Percentiles rank a stretch among this genome's conserved stretches.
Evolutionary conservation across 176 grass and related monocot species (phyloP).

Genomic region (Elymus sibiricus): DNA sequence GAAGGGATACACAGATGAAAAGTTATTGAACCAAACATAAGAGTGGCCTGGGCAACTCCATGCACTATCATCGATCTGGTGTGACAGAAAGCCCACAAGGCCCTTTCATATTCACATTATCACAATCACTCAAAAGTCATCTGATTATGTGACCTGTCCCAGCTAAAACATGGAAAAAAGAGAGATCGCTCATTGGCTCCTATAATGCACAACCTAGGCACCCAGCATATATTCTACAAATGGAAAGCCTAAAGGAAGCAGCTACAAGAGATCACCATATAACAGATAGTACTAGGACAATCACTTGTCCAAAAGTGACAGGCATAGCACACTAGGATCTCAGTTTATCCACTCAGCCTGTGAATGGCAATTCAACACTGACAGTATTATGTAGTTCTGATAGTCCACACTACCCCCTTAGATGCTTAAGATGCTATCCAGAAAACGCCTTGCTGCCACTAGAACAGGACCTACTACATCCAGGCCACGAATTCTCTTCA

Average conservation of each 20-base stretch:
- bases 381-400: background rate
- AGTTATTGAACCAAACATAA: background rate
- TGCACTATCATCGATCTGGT: background rate
- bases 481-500: background rate
- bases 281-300: background rate
- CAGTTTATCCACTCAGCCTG: background rate
- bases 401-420: background rate
- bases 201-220: background rate
- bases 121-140: constrained; percentile 1
- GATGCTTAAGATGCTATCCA: background rate
- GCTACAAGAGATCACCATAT: background rate
- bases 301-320: background rate
- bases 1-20: background rate
- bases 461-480: background rate
- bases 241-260: background rate
- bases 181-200: background rate
- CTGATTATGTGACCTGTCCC: background rate
- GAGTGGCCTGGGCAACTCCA: background rate
- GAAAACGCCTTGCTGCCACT: background rate
- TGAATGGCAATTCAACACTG: background rate
- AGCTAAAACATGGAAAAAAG: background rate
- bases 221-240: background rate
- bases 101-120: constrained; percentile 7
- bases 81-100: background rate
- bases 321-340: background rate